Conservation (phyloP, 129 eudicot species). For the Helianthus annuus region HanXRQr2.0-SUNRISE NC_035449.2:4174913-4175412, state of each 20-base stretch:
- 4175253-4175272: slow-evolving; percentile 33
- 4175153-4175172: slow-evolving; percentile 30
- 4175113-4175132: slow-evolving; percentile 31
- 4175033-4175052: slow-evolving; percentile 29
- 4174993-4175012: slow-evolving; percentile 37
- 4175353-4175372: slow-evolving; percentile 29
- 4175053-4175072: slow-evolving; percentile 22
- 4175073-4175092: slow-evolving; percentile 28
- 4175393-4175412: slow-evolving; percentile 25
- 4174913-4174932: slow-evolving; percentile 26
- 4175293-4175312: slow-evolving; percentile 36
- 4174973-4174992: slow-evolving; percentile 30
- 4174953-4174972: slow-evolving; percentile 25
- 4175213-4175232: slow-evolving; percentile 23
- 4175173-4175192: slow-evolving; percentile 21
- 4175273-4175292: slow-evolving; percentile 38
- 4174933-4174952: slow-evolving; percentile 24
- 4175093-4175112: slow-evolving; percentile 16
- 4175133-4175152: slow-evolving; percentile 21
- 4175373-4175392: slow-evolving; percentile 35
- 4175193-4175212: slow-evolving; percentile 31
- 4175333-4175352: slow-evolving; percentile 11
- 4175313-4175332: slow-evolving; percentile 13
- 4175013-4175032: slow-evolving; percentile 27
- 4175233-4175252: slow-evolving; percentile 29